phyloP scores from a whole-genome alignment of 805 yeast species.

The Ogataea philodendri region DNA sequence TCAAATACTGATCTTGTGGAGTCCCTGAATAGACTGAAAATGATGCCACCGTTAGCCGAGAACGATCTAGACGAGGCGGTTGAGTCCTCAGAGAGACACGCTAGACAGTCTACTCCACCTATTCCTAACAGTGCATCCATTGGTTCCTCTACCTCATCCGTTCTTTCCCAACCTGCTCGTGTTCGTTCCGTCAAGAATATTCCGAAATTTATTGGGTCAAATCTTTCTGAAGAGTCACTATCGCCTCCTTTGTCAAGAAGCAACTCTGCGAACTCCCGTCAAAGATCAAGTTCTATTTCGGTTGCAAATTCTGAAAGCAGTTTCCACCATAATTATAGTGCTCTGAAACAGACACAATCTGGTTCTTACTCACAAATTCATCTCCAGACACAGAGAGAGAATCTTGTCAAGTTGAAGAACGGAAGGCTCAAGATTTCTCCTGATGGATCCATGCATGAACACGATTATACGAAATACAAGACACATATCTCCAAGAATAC shows the following conservation, averaged over 20 bases:
- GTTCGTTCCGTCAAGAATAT: constrained; percentile 24
- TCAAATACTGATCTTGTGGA: constrained; percentile 26
- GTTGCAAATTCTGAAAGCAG: constrained; percentile 19
- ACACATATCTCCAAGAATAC: constrained; percentile 32
- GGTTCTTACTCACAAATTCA: constrained; percentile 25
- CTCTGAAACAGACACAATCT: constrained; percentile 30
- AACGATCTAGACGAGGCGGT: constrained; percentile 34
- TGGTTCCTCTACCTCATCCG: constrained; percentile 16
- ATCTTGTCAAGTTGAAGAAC: constrained; percentile 26
- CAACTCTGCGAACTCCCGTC: constrained; percentile 17
- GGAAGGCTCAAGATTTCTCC: constrained; percentile 31
- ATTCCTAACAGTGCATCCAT: constrained; percentile 13
- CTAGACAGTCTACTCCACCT: constrained; percentile 1
- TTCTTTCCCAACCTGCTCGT: constrained; percentile 16
- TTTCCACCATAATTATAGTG: constrained; percentile 13
- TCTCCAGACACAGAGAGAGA: constrained; percentile 24
- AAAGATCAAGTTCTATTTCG: constrained; percentile 25
- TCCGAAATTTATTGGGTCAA: constrained; percentile 22
- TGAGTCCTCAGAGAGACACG: constrained; percentile 19
- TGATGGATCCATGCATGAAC: constrained; percentile 35
- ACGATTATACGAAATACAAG: constrained; percentile 34
- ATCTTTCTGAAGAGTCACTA: constrained; percentile 21
- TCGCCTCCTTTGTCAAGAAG: constrained; percentile 27
- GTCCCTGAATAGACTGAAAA: constrained; percentile 26
- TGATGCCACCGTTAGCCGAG: constrained; percentile 35